Percentiles rank a stretch among this genome's conserved stretches.
Conservation (phyloP, 2,329 filamentous ascomycete genomes). For the Paecilomyces dactylethromorphus region DNA sequence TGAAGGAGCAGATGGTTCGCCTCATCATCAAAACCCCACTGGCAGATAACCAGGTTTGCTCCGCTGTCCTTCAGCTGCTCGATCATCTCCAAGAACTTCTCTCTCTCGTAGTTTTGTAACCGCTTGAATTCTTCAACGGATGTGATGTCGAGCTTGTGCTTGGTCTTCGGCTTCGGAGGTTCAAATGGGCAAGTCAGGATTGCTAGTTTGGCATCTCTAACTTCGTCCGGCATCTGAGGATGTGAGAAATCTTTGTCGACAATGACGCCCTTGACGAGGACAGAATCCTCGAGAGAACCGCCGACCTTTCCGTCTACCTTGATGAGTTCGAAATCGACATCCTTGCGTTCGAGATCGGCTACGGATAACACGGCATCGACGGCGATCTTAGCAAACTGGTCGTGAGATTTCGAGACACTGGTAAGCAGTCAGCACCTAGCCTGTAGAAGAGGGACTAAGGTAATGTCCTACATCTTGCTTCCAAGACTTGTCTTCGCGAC, state of each 20-base stretch:
- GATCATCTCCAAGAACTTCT: slow-evolving; percentile 98
- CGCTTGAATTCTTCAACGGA: slow-evolving; percentile 98
- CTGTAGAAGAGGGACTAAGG: neutral
- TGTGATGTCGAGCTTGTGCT: slow-evolving; percentile 98
- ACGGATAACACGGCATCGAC: slow-evolving; percentile 96
- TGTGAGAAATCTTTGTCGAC: slow-evolving; percentile 99
- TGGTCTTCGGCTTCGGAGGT: slow-evolving; percentile 98
- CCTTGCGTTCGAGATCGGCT: slow-evolving; percentile 88
- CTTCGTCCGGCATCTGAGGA: slow-evolving; percentile 96
- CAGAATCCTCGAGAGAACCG: slow-evolving; percentile 82
- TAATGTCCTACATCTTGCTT: slow-evolving; percentile 68
- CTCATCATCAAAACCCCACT: slow-evolving; percentile 99
- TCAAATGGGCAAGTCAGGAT: slow-evolving; percentile 98
- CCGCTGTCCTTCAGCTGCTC: slow-evolving; percentile 95
- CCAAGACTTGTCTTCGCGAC: slow-evolving; percentile 93
- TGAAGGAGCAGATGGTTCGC: slow-evolving; percentile 95
- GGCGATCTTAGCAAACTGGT: slow-evolving; percentile 95
- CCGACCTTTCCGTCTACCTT: slow-evolving; percentile 99
- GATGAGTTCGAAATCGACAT: slow-evolving; percentile 98
- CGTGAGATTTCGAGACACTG: slow-evolving; percentile 89
- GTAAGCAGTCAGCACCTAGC: slow-evolving; percentile 12
- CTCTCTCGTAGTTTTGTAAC: slow-evolving; percentile 87
- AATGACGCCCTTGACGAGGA: slow-evolving; percentile 96
- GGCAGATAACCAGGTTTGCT: slow-evolving; percentile 95
- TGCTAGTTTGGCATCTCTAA: slow-evolving; percentile 90